Evolutionary conservation across 345 rosid species (phyloP), one percentile per base, ranked within the genome.

Genomic region (Pistacia vera): DNA sequence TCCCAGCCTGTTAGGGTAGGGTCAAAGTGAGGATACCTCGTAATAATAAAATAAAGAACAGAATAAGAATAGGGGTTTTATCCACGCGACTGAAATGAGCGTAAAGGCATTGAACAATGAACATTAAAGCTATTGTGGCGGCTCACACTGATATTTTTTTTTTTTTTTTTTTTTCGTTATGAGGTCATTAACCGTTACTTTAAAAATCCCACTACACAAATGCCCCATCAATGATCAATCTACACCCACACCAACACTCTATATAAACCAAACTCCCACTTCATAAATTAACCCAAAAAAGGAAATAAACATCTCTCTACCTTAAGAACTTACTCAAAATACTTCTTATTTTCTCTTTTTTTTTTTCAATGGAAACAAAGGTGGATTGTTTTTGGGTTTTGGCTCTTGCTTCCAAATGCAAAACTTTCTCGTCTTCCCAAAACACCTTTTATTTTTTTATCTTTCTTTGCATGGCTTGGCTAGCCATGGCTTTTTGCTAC

Each of bases 351-450:
- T 36, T 49, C 12, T 8, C 28, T 38, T 28, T 22, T 6, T 12
- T 20, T 51, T 17, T 70, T 22, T 20, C 70, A 41, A 88, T 88
- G 89, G 87, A 75, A 70, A 81, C 85, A 10, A 68, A 75, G 20
- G 35, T 68, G 8, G 88, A 88, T 3, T 72, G 57, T 78, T 67
- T 83, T 55, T 86, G 87, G 85, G 16, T 75, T 6, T 67, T 88
- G 10, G 82, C 82, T 51, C 79, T 84, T n/a, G 57, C 78, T 68
- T 75, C 81, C 81, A 84, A 80, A 72, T 77, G 80, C 76, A 61
- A 54, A 52, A 57, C 78, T 41, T 51, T 83, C 36, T 71, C 88
- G 8, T 70, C 75, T 46, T 70, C 73, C 54, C 80, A 55, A 8
- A 69, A 73, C 68, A 41, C 78, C 46, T 10, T 82, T 76, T 60